Percentiles rank a stretch among this genome's conserved stretches.
phyloP scores from a whole-genome alignment of 148 eudicot genomes.

The Drosera capensis region DNA sequence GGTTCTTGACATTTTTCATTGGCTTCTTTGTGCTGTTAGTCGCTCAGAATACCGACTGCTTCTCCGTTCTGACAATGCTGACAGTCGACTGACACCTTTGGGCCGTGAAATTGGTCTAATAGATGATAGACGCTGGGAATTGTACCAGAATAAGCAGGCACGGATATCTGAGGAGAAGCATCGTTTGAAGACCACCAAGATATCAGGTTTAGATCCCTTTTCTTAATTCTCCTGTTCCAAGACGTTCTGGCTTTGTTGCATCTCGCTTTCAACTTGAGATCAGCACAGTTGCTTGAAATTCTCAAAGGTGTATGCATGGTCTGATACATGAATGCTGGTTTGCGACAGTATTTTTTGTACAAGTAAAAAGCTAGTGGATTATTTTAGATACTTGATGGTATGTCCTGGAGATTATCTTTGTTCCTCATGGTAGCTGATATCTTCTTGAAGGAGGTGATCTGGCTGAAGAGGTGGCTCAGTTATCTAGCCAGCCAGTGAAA shows the following conservation, averaged over 20 bases:
- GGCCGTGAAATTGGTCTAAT: slow-evolving; percentile 93
- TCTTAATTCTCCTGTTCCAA: not conserved
- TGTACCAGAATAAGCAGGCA: slow-evolving; percentile 82
- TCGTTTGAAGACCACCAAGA: slow-evolving; percentile 51
- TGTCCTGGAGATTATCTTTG: not conserved
- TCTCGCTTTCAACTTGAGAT: not conserved
- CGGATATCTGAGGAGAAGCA: slow-evolving; percentile 74
- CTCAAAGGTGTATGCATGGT: too few species aligned
- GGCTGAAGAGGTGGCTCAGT: slow-evolving; percentile 42
- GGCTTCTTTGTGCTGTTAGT: slow-evolving; percentile 23
- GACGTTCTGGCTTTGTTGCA: not conserved
- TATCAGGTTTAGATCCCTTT: slow-evolving; percentile 44
- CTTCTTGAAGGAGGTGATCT: slow-evolving; percentile 61
- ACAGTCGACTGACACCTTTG: slow-evolving; percentile 95
- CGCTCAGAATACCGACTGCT: slow-evolving; percentile 92
- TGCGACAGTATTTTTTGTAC: too few species aligned
- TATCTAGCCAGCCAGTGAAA: slow-evolving; percentile 78
- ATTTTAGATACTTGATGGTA: too few species aligned
- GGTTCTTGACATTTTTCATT: too few species aligned
- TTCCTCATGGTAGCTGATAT: not conserved
- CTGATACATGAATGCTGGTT: too few species aligned
- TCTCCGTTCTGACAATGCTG: slow-evolving; percentile 93
- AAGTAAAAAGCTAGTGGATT: too few species aligned
- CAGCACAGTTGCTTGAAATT: too few species aligned
- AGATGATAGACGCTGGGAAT: slow-evolving; percentile 73